Percentiles rank a stretch among this genome's conserved stretches.
These are phyloP conservation scores for Penicillium frequentans DNA, from an alignment of 2,329 filamentous ascomycete species.

Conservation along the genomic window DNA sequence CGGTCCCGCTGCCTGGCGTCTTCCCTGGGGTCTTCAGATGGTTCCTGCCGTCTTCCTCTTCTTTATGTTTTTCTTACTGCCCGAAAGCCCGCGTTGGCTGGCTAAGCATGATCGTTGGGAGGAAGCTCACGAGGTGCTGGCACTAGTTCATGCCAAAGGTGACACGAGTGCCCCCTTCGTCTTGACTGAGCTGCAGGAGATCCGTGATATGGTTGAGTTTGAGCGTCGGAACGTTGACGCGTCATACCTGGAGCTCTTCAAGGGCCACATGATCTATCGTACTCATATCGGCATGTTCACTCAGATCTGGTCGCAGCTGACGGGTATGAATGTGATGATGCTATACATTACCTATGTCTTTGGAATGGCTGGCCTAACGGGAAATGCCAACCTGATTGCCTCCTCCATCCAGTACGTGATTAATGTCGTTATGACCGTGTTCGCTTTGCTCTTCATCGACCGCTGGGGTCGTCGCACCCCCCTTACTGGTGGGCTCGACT, in stretches of 20 bases:
- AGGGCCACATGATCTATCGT: constrained; percentile 71
- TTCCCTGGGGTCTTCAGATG: constrained; percentile 66
- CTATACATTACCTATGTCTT: constrained; percentile 68
- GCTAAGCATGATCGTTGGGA: constrained; percentile 63
- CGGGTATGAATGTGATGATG: constrained; percentile 77
- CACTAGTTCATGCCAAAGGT: constrained; percentile 63
- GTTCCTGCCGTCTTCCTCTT: constrained; percentile 61
- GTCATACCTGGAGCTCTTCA: constrained; percentile 70
- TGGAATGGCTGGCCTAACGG: constrained; percentile 66
- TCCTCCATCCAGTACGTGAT: constrained; percentile 75
- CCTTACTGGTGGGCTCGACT: constrained; percentile 64
- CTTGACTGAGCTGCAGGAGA: constrained; percentile 65
- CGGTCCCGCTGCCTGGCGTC: constrained; percentile 56
- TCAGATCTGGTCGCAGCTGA: constrained; percentile 75
- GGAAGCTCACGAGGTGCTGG: constrained; percentile 51
- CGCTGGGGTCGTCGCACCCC: constrained; percentile 71
- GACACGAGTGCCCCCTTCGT: constrained; percentile 67
- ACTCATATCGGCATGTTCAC: constrained; percentile 70
- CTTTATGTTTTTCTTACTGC: constrained; percentile 52
- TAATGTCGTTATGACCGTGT: constrained; percentile 76
- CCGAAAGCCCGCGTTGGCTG: constrained; percentile 64
- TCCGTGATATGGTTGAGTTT: constrained; percentile 71
- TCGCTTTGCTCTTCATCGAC: constrained; percentile 73
- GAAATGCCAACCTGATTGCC: constrained; percentile 61
- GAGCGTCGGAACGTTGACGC: constrained; percentile 69